These are phyloP conservation scores for Pelargonium australe DNA, from an alignment of 441 rosid species.

Conservation along the genomic window DNA sequence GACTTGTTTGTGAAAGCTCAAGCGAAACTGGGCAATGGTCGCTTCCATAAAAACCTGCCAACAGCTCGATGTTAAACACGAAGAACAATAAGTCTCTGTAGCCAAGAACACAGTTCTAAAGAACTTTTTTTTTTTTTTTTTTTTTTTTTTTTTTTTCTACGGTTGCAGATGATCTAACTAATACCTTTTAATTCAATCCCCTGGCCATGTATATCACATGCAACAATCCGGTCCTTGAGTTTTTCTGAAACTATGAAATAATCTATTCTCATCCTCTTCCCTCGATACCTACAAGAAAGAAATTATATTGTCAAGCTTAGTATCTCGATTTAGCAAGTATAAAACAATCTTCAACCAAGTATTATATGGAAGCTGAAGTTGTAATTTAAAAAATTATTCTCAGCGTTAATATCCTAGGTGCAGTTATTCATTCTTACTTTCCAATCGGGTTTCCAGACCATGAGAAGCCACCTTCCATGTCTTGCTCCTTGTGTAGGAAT, in stretches of 20 bases:
- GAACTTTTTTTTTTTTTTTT: too few species aligned
- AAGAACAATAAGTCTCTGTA: neutral
- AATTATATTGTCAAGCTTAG: neutral
- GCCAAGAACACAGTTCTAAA: neutral
- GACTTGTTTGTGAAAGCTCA: constrained; percentile 45
- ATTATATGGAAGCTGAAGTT: neutral
- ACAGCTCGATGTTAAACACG: neutral
- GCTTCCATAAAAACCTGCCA: constrained; percentile 78
- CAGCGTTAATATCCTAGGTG: neutral
- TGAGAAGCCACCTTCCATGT: constrained; percentile 86
- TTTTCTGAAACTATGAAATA: constrained; percentile 72
- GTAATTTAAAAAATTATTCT: neutral
- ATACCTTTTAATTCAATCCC: constrained; percentile 82
- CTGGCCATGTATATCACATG: constrained; percentile 72
- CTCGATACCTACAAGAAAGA: constrained; percentile 58
- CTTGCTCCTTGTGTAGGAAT: constrained; percentile 69
- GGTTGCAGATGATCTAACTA: neutral
- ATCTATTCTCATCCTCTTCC: constrained; percentile 91
- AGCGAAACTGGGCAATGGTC: constrained; percentile 90
- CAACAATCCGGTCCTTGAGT: constrained; percentile 51
- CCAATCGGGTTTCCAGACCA: constrained; percentile 96
- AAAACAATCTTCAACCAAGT: neutral
- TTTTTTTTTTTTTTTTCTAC: neutral
- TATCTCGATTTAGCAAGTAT: neutral
- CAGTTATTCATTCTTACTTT: constrained; percentile 45